phyloP scores from a whole-genome alignment of 345 rosid genomes.

The Jatropha curcas region DNA sequence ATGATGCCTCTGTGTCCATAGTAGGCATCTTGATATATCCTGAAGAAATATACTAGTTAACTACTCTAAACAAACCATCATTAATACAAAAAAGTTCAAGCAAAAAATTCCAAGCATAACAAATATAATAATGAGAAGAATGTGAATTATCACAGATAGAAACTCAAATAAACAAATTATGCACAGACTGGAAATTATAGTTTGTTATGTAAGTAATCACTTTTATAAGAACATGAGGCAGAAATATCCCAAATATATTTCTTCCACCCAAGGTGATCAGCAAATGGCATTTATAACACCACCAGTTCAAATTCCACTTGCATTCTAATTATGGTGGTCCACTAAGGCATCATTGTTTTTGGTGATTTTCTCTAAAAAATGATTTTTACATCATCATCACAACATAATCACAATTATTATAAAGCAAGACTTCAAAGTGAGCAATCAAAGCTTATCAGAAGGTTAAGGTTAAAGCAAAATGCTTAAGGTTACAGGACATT shows the following conservation, averaged over 20 bases:
- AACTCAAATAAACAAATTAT: neutral
- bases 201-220: neutral
- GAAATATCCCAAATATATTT: neutral
- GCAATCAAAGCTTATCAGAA: neutral
- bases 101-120: neutral
- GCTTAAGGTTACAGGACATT: neutral
- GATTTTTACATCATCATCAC: neutral
- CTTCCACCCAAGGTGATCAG: neutral
- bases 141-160: neutral
- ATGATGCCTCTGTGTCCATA: conserved; percentile 95
- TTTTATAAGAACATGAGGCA: neutral
- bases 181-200: neutral
- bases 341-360: neutral
- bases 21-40: conserved; percentile 96
- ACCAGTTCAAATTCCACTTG: neutral
- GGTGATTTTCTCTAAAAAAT: neutral
- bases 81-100: neutral
- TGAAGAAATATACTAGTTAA: conserved; percentile 27
- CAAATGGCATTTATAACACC: neutral
- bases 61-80: neutral
- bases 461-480: neutral
- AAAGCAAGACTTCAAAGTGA: neutral
- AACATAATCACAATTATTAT: neutral
- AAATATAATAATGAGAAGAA: neutral
- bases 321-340: neutral